Base-by-base conservation (phyloP, 352 stramenopile species). In the Phytophthora constricta region DNA sequence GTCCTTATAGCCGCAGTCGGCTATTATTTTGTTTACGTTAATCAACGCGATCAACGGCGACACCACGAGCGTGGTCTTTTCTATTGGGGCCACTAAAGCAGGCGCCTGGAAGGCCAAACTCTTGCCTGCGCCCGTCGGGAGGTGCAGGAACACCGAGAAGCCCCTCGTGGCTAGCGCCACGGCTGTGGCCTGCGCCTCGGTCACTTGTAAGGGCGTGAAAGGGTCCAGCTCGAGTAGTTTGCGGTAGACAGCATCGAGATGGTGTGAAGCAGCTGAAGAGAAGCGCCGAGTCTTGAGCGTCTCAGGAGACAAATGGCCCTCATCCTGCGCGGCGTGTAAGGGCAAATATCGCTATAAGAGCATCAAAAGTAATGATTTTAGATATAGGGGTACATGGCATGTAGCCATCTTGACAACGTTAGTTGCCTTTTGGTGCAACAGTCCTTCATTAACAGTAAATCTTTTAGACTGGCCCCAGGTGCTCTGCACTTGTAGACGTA, bases 121-220 rank as follows among this genome's bases (percentile, higher is more conserved):
- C 75, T 95, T 95, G 68, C 87, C 87, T 0, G 86, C 84, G 16
- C 87, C 87, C 0, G 84, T 95, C 26, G 83, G 85, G 16, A 93
- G 63, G 53, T 93, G 83, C 17, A 95, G 58, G 26, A 95, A 93
- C 16, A 95, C 70, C 1, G 80, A 90, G 64, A 73, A 92, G 41
- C 85, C 85, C 5, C 53, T 55, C 34, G 67, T 59, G 31, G 84
- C 85, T 25, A 73, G 58, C 0, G 59, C 64, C 23, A 92, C 75
- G 13, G 87, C 83, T 0, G 39, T 68, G 14, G 63, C 51, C 53
- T 95, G 87, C 20, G 70, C 72, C 10, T 72, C 65, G 3, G 83
- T 74, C 58, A 84, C 65, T 10, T 57, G 67, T 14, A 82, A 69
- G 16, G 20, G 31, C 4, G 70, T 60, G 3, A 41, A 45, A 2